Percentiles rank a stretch among this genome's conserved stretches.
Evolutionary conservation across 805 yeast species (phyloP).

Genomic region (Metschnikowia baotianmanensis): DNA sequence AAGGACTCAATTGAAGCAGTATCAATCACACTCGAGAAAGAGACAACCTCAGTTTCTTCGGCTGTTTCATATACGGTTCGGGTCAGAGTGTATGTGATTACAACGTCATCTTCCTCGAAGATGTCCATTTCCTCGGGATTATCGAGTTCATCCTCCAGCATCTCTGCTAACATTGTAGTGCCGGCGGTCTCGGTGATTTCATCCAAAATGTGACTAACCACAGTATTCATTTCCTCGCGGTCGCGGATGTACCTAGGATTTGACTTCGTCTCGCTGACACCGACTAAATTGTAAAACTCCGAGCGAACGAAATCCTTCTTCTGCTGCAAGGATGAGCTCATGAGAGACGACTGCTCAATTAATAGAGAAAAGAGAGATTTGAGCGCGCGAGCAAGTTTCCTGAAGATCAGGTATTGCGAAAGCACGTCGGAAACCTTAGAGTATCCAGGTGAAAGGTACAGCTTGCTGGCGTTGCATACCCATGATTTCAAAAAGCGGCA

Average conservation of each 20-base stretch:
- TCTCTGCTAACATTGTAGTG: not conserved
- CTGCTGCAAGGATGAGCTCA: slow-evolving; percentile 11
- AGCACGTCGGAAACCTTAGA: not conserved
- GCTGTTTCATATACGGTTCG: slow-evolving; percentile 7
- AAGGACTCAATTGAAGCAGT: not conserved
- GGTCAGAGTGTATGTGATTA: slow-evolving; percentile 13
- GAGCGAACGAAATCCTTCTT: slow-evolving; percentile 15
- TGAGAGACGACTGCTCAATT: slow-evolving; percentile 9
- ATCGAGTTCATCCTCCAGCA: not conserved
- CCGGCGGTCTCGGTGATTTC: slow-evolving; percentile 4
- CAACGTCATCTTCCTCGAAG: slow-evolving; percentile 4
- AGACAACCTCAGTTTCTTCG: not conserved
- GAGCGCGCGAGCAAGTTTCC: not conserved
- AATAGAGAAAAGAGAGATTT: slow-evolving; percentile 4
- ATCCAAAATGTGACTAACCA: slow-evolving; percentile 9
- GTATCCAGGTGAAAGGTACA: slow-evolving; percentile 3
- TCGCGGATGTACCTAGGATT: slow-evolving; percentile 2
- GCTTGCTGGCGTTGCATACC: not conserved
- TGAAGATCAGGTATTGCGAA: not conserved
- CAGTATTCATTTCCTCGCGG: slow-evolving; percentile 4
- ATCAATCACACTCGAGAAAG: not conserved
- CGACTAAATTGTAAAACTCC: slow-evolving; percentile 10
- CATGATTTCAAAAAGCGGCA: not conserved
- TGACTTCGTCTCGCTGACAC: too few relatives aligned
- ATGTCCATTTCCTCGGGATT: not conserved